A percentile compares a stretch with the other conserved stretches of the same genome.
These are phyloP conservation scores for Penicillium daleae DNA, from an alignment of 495 filamentous ascomycete species.

Conservation along the genomic window DNA sequence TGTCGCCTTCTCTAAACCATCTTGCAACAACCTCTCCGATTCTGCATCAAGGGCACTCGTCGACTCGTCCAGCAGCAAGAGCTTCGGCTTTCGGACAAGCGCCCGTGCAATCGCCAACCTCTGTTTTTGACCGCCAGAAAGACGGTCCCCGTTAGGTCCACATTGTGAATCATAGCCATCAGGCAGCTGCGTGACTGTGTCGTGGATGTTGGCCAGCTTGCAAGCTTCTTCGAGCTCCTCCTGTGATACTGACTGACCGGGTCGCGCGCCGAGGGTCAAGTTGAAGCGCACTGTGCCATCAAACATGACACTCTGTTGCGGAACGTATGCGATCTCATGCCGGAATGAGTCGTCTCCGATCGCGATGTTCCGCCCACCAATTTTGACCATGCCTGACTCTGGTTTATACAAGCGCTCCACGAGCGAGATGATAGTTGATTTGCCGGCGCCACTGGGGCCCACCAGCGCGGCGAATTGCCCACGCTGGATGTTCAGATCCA, in stretches of 20 bases:
- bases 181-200: slow-evolving; percentile 56
- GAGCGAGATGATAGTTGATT: slow-evolving; percentile 67
- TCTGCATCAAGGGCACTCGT: slow-evolving; percentile 74
- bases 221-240: slow-evolving; percentile 58
- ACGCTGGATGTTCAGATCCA: slow-evolving; percentile 51
- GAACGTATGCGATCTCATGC: slow-evolving; percentile 51
- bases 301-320: slow-evolving; percentile 56
- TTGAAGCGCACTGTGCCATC: slow-evolving; percentile 57
- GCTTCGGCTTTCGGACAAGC: slow-evolving; percentile 65
- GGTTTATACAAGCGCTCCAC: slow-evolving; percentile 67
- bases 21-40: slow-evolving; percentile 69
- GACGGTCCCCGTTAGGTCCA: slow-evolving; percentile 59
- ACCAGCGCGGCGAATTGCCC: slow-evolving; percentile 70
- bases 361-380: slow-evolving; percentile 46
- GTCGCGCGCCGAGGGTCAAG: slow-evolving; percentile 50
- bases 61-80: slow-evolving; percentile 77
- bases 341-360: slow-evolving; percentile 43
- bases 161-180: slow-evolving; percentile 65
- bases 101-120: slow-evolving; percentile 74
- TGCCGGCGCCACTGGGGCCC: slow-evolving; percentile 73
- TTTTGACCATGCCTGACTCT: slow-evolving; percentile 35
- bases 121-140: slow-evolving; percentile 78
- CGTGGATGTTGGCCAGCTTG: slow-evolving; percentile 58
- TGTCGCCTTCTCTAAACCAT: slow-evolving; percentile 62
- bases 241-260: slow-evolving; percentile 39